A percentile compares a stretch with the other conserved stretches of the same genome.
Evolutionary conservation across 2,329 filamentous ascomycete species (phyloP).

Genomic region (Fusarium sp.): DNA sequence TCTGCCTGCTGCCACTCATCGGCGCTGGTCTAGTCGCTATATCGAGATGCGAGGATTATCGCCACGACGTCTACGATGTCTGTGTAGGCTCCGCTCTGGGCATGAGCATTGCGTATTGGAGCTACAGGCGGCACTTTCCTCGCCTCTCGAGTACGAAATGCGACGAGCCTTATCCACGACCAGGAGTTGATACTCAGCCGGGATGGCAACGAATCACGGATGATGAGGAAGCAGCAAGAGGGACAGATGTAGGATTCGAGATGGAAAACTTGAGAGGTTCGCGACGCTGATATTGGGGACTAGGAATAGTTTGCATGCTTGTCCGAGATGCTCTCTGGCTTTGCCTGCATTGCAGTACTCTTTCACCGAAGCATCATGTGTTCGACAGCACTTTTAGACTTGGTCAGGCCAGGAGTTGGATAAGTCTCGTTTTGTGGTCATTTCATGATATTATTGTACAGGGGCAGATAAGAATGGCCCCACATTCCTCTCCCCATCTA

Average conservation of each 20-base stretch:
- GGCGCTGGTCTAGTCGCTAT: conserved; percentile 75
- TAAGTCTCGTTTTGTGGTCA: conserved; percentile 36
- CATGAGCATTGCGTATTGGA: conserved; percentile 70
- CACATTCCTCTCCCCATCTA: conserved; percentile 41
- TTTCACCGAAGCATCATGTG: conserved; percentile 4
- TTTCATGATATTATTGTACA: conserved; percentile 49
- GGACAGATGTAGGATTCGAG: conserved; percentile 53
- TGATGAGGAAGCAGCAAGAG: conserved; percentile 60
- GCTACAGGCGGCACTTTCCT: conserved; percentile 73
- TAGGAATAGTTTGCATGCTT: conserved; percentile 40
- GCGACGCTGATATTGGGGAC: conserved; percentile 41
- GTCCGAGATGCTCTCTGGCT: conserved; percentile 11
- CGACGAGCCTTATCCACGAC: conserved; percentile 66
- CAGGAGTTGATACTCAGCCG: conserved; percentile 49
- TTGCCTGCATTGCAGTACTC: conserved; percentile 13
- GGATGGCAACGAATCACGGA: conserved; percentile 61
- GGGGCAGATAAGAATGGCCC: conserved; percentile 39
- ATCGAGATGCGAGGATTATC: conserved; percentile 75
- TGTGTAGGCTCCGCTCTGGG: conserved; percentile 70
- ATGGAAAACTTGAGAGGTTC: conserved; percentile 43
- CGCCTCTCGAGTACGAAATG: conserved; percentile 62
- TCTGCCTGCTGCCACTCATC: conserved; percentile 68
- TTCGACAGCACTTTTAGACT: conserved; percentile 17
- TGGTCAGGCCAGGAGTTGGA: conserved; percentile 17
- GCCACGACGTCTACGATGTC: conserved; percentile 78